Percentiles rank a stretch among this genome's conserved stretches.
These are phyloP conservation scores for Fagus sylvatica DNA, from an alignment of 306 rosid species.

Conservation along the genomic window DNA sequence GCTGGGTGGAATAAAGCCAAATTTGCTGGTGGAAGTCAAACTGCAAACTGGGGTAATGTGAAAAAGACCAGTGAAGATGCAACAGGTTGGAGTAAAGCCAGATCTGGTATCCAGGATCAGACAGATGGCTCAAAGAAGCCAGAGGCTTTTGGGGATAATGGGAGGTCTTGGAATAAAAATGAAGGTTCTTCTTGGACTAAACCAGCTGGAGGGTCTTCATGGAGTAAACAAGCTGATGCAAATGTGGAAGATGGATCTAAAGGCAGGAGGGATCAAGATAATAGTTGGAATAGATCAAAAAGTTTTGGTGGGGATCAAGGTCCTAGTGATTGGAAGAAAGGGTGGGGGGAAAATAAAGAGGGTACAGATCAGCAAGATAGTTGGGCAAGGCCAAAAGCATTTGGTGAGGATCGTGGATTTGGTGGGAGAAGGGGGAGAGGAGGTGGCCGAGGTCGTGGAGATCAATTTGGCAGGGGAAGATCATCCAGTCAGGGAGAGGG, in stretches of 20 bases:
- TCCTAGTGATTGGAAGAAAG: not conserved
- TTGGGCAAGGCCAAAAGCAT: not conserved
- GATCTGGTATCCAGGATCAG: constrained; percentile 11
- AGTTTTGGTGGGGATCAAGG: not conserved
- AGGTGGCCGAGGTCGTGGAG: constrained; percentile 13
- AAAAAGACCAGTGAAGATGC: not conserved
- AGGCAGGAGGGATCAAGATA: constrained; percentile 16
- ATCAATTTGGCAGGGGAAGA: constrained; percentile 23
- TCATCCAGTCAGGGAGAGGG: constrained; percentile 7
- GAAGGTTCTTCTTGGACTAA: constrained; percentile 23
- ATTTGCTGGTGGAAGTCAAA: constrained; percentile 3
- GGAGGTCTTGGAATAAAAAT: not conserved
- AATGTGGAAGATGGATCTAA: constrained; percentile 6
- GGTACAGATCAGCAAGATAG: not conserved
- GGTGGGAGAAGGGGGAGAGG: constrained; percentile 11
- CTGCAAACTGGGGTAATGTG: not conserved
- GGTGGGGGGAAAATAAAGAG: not conserved
- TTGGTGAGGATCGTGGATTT: constrained; percentile 18
- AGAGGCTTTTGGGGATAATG: constrained; percentile 18
- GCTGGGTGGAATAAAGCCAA: constrained; percentile 17
- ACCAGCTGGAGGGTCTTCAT: constrained; percentile 27
- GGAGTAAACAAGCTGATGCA: constrained; percentile 32
- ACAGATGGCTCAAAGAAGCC: constrained; percentile 23
- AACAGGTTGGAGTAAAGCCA: not conserved
- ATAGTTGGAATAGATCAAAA: constrained; percentile 18